Base-by-base conservation (phyloP, 176 grass and related monocot genomes). In the Oryza brachyantha region DNA sequence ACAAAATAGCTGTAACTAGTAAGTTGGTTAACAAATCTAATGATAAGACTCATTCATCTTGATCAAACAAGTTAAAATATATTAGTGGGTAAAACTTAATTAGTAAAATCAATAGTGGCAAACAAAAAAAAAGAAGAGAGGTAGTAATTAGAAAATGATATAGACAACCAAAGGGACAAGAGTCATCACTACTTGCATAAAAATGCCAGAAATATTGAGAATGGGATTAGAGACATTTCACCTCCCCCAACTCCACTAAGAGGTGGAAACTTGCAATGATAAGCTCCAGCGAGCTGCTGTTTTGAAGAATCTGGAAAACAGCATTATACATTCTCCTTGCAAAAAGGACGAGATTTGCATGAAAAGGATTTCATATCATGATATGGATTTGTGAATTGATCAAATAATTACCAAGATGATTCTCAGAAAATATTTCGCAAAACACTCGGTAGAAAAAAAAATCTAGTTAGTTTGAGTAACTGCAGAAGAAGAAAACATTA, bases 211-310 rank as follows among this genome's bases (percentile, higher is more conserved):
- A 78, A 78, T 59, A 59, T 42, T 24, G 46, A 75, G 58, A 61
- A 35, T 36, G 52, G 22, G 45, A 21, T 45, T 68, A 25, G 32
- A 32, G 85, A 69, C 7, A 78, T 34, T 64, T 73, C 48, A 97
- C 94, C 91, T 94, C 86, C 39, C 73, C 81, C 79, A 97, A 86
- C 36, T 97, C 91, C 43, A 70, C 82, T 79, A 97, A 85, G 58
- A 97, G 78, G 76, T 92, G 86, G 68, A 84, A 92, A 90, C 94
- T 90, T 54, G 82, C 84, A 64, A 97, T 80, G 38, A 61, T 59
- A 81, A 94, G 79, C 82, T 94, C 94, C 57, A 97, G 85, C 63
- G 94, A 92, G 68, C 55, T 88, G 66, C 89, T 82, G 65, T 75
- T 71, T 85, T 32, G 73, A 77, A 97, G 76, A 79, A 97, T 90